Conservation (phyloP, 2,329 filamentous ascomycete genomes). For the Alternaria burnsii region DNA sequence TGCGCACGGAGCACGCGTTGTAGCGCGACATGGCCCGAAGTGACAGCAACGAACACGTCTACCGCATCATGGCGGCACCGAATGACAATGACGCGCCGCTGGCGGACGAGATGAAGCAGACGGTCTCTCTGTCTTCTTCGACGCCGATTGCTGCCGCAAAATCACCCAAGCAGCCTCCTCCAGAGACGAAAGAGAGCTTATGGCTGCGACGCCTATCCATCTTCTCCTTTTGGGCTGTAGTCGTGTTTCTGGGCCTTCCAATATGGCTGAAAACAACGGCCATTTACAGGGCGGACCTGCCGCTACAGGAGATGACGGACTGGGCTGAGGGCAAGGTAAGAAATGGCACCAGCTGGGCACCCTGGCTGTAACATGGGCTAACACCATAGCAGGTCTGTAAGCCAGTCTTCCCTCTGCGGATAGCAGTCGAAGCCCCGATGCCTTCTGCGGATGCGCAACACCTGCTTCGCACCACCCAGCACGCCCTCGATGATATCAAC, state of each 20-base stretch:
- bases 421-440: constrained; percentile 77
- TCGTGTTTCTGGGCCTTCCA: constrained; percentile 82
- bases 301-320: constrained; percentile 83
- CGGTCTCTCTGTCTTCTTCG: constrained; percentile 2
- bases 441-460: constrained; percentile 73
- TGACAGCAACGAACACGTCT: constrained; percentile 26
- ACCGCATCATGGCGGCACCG: constrained; percentile 40
- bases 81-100: constrained; percentile 33
- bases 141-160: constrained; percentile 7
- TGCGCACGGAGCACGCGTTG: constrained; percentile 19
- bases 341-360: neutral
- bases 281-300: constrained; percentile 86
- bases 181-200: constrained; percentile 75
- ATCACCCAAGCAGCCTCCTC: constrained; percentile 64
- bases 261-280: constrained; percentile 97
- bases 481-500: constrained; percentile 84
- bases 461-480: constrained; percentile 81
- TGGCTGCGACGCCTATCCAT: constrained; percentile 78
- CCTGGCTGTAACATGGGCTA: neutral
- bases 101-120: constrained; percentile 15
- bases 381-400: constrained; percentile 74
- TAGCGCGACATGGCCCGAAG: constrained; percentile 19
- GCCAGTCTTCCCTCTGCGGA: constrained; percentile 85
- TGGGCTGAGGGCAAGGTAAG: constrained; percentile 89
- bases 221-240: constrained; percentile 88